Percentiles rank a stretch among this genome's conserved stretches.
Evolutionary conservation across 1,284 basidiomycete genomes (phyloP).

Genomic region (Quambalaria eucalypti): DNA sequence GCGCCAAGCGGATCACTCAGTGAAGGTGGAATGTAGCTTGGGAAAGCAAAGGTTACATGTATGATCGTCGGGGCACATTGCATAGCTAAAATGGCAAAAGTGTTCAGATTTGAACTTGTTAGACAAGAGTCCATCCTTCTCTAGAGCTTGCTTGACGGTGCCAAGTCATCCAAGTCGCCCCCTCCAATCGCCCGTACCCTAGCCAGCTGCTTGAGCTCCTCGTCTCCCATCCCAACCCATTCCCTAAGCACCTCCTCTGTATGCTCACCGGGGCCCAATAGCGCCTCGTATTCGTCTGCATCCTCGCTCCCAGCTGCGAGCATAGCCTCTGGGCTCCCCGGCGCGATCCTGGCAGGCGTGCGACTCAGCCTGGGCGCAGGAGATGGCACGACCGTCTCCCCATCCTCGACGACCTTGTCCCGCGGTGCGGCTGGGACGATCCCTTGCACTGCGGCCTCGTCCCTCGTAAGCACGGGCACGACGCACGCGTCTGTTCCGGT

Average conservation of each 20-base stretch:
- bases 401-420: slow-evolving; percentile 9
- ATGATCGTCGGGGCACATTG: no score
- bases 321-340: slow-evolving; percentile 15
- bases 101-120: no score
- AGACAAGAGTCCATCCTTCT: no score
- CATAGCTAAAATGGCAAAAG: no score
- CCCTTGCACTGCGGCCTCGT: slow-evolving; percentile 32
- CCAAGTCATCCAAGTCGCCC: not conserved
- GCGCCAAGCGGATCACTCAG: no score
- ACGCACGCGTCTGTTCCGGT: slow-evolving; percentile 67
- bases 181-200: not conserved
- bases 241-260: slow-evolving; percentile 35
- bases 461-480: slow-evolving; percentile 57
- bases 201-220: not conserved
- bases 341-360: slow-evolving; percentile 32
- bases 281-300: slow-evolving; percentile 13
- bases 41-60: no score
- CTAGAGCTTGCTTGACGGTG: no score
- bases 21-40: no score
- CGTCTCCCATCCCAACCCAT: slow-evolving; percentile 15
- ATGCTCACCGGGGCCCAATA: slow-evolving; percentile 41
- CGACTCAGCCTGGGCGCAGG: slow-evolving; percentile 38
- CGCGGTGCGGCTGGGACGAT: slow-evolving; percentile 16
- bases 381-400: slow-evolving; percentile 29
- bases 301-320: slow-evolving; percentile 18